Evolutionary conservation across 768 basidiomycete genomes (phyloP).

Genomic region (Psilocybe sp.): DNA sequence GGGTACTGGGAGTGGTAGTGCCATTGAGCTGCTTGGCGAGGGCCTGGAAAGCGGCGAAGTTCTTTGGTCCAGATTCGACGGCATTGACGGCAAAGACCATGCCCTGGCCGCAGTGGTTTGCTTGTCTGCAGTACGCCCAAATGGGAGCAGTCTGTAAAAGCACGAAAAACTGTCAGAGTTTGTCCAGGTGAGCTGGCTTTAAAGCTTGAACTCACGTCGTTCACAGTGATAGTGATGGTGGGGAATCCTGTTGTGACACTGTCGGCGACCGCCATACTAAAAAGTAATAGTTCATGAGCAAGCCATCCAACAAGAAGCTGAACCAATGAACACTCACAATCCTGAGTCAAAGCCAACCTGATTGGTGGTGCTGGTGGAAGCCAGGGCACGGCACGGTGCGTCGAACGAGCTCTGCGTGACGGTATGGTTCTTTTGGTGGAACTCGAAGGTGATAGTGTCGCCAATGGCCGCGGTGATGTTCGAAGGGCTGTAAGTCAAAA

Average conservation of each 20-base stretch:
- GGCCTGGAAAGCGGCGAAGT: constrained; percentile 49
- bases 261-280: constrained; percentile 46
- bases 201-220: constrained; percentile 36
- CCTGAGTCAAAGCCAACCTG: constrained; percentile 44
- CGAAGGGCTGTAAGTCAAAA: constrained; percentile 37
- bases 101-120: constrained; percentile 48
- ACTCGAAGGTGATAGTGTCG: constrained; percentile 48
- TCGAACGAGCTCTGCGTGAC: constrained; percentile 39
- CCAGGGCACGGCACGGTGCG: constrained; percentile 41
- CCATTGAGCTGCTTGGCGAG: constrained; percentile 44
- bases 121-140: constrained; percentile 55
- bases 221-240: constrained; percentile 49
- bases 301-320: background rate
- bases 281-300: constrained; percentile 5
- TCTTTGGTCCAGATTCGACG: constrained; percentile 45
- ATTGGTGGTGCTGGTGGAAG: constrained; percentile 41
- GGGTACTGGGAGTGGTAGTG: constrained; percentile 21
- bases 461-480: constrained; percentile 45
- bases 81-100: constrained; percentile 65
- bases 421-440: constrained; percentile 49
- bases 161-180: background rate
- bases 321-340: constrained; percentile 27
- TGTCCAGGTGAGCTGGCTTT: too few relatives aligned
- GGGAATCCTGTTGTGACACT: constrained; percentile 41
- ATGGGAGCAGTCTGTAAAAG: constrained; percentile 43